Evolutionary conservation across 148 eudicot species (phyloP).

Genomic region (Rhododendron griersonianum): DNA sequence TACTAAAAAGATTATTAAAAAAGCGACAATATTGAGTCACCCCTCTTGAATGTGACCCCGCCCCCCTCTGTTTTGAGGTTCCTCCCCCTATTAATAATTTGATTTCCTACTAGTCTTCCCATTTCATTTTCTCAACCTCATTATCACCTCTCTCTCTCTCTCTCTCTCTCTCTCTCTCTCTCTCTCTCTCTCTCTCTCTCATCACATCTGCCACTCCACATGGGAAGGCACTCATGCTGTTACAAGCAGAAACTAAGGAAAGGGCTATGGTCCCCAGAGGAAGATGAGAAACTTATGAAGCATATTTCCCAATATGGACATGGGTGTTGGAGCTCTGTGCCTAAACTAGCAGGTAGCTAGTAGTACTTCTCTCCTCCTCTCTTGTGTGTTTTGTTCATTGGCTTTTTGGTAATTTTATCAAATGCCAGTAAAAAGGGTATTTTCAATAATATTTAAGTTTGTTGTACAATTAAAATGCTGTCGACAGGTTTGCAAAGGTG

Average conservation of each 20-base stretch:
- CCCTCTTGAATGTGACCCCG: conserved; percentile 40
- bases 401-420: neutral
- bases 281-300: conserved; percentile 88
- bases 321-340: conserved; percentile 99
- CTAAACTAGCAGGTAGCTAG: conserved; percentile 78
- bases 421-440: conserved; percentile 1
- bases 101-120: conserved; percentile 67
- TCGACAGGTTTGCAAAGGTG: conserved; percentile 79
- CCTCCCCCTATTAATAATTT: conserved; percentile 66
- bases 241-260: conserved; percentile 91
- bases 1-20: neutral
- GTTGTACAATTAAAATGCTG: neutral
- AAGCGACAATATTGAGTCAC: conserved; percentile 19
- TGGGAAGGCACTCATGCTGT: conserved; percentile 96
- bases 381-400: neutral
- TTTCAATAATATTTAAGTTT: neutral
- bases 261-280: conserved; percentile 98
- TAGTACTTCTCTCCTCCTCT: too few species aligned
- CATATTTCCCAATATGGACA: conserved; percentile 80
- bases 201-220: conserved; percentile 23
- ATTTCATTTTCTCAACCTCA: conserved; percentile 51
- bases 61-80: conserved; percentile 20
- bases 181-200: conserved; percentile 30
- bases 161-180: conserved; percentile 32
- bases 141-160: conserved; percentile 32